phyloP scores from a whole-genome alignment of 768 basidiomycete species.

The Suillus americanus region DNA sequence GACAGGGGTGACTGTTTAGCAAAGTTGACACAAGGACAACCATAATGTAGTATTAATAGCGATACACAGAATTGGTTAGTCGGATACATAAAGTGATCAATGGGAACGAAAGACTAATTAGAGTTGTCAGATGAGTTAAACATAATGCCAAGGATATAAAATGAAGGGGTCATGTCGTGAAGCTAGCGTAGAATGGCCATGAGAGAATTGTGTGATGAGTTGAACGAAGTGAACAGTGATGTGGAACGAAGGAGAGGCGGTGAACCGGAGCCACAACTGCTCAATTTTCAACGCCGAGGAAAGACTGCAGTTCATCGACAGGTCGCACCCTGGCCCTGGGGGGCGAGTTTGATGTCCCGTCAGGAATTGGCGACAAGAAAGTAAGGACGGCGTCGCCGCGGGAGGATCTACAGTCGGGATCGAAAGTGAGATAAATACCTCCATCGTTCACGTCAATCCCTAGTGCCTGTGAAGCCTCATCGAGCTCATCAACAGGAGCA shows the following conservation, averaged over 20 bases:
- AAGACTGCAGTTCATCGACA: constrained; percentile 25
- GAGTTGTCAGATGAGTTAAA: neutral
- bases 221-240: neutral
- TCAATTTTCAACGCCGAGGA: constrained; percentile 16
- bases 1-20: neutral
- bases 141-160: neutral
- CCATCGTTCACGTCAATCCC: constrained; percentile 13
- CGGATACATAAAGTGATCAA: constrained; percentile 3
- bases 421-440: constrained; percentile 30
- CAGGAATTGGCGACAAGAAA: constrained; percentile 26
- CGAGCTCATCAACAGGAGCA: neutral
- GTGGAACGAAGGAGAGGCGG: constrained; percentile 5
- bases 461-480: constrained; percentile 9
- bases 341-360: constrained; percentile 22
- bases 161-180: constrained; percentile 8
- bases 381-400: constrained; percentile 20
- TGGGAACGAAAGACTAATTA: constrained; percentile 1
- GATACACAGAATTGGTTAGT: constrained; percentile 13
- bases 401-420: constrained; percentile 23
- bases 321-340: constrained; percentile 14
- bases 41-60: neutral
- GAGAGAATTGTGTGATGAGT: neutral
- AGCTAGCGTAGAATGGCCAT: neutral
- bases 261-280: no score
- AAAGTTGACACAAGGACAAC: neutral